Evolutionary conservation across 1,139 yeast species (phyloP), one percentile per base, ranked within the genome.

Genomic region (Zhuliangozyma parablackwelliae): DNA sequence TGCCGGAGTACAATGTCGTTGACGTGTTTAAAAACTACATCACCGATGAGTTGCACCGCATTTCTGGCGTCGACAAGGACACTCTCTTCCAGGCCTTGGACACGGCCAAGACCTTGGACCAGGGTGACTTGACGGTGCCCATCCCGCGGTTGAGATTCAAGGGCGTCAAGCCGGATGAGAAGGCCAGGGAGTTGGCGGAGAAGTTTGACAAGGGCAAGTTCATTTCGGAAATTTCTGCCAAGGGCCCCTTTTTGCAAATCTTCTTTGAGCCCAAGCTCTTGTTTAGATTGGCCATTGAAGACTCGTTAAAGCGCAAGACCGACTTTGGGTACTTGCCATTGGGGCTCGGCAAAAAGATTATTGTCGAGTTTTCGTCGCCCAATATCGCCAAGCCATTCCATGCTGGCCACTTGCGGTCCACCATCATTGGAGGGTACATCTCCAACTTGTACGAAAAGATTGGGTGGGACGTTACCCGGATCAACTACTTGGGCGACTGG

Each of bases 321-420:
- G 65, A 69, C 30, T 92, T 78, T 59, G 99, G 99, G 48, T 65
- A 80, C 37, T 70, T 84, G 48, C 85, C 90, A 34, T 55, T 87
- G 40, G 97, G 95, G 35, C 66, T 67, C 31, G 82, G 81, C 48
- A 83, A 92, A 65, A 85, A 73, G 51, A 72, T 83, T 21, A 56
- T 89, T 36, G 75, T 94, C 49, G 99, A 92, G 63, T 92, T 94
- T 56, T 88, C 97, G 5, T 90, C 97, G 33, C 99, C 99, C 49
- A 92, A 92, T 61, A 92, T 92, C 56, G 99, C 99, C 48, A 92
- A 92, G 65, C 98, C 98, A 10, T 92, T 92, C 84, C 99, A 92
- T 58, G 99, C 99, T 42, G 99, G 99, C 41, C 99, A 92, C 64
- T 80, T 92, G 65, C 82, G 99, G 69, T 87, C 96, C 30, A 92